phyloP scores from a whole-genome alignment of 805 yeast genomes.

The Suhomyces kilbournensis region DNA sequence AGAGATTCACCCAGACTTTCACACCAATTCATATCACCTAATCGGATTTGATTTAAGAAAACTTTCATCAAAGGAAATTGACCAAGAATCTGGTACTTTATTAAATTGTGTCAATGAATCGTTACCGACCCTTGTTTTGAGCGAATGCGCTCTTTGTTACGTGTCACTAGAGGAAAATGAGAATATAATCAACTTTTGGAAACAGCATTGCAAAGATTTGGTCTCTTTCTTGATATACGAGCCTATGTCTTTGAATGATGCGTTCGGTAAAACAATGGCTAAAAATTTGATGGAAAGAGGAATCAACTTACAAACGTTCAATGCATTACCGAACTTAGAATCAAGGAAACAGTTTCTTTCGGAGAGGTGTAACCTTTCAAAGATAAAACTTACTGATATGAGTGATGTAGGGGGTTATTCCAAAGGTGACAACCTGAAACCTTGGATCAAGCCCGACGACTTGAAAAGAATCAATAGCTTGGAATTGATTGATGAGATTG shows the following conservation, averaged over 20 bases:
- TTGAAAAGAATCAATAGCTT: constrained; percentile 45
- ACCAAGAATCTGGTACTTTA: constrained; percentile 2
- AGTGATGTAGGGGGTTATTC: constrained; percentile 38
- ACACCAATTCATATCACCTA: constrained; percentile 46
- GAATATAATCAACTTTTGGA: constrained; percentile 45
- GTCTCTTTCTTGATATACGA: constrained; percentile 55
- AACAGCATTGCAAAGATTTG: constrained; percentile 13
- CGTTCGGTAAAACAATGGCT: constrained; percentile 69
- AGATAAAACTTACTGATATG: constrained; percentile 45
- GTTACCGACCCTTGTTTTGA: constrained; percentile 58
- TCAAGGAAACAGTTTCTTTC: constrained; percentile 24
- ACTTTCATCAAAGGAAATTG: constrained; percentile 12
- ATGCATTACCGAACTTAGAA: constrained; percentile 46
- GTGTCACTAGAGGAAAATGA: constrained; percentile 49
- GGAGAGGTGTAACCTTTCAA: constrained; percentile 22
- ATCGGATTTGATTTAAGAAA: constrained; percentile 54
- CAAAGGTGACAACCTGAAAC: constrained; percentile 16
- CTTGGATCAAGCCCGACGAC: constrained; percentile 47
- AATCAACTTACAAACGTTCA: constrained; percentile 56
- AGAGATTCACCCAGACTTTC: constrained; percentile 25
- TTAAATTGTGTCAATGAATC: constrained; percentile 24
- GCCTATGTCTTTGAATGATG: constrained; percentile 61
- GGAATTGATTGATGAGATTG: constrained; percentile 73
- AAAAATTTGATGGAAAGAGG: constrained; percentile 60
- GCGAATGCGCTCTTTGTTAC: constrained; percentile 79